These are phyloP conservation scores for Didymella pinodella DNA, from an alignment of 2,329 filamentous ascomycete genomes.

Conservation along the genomic window DNA sequence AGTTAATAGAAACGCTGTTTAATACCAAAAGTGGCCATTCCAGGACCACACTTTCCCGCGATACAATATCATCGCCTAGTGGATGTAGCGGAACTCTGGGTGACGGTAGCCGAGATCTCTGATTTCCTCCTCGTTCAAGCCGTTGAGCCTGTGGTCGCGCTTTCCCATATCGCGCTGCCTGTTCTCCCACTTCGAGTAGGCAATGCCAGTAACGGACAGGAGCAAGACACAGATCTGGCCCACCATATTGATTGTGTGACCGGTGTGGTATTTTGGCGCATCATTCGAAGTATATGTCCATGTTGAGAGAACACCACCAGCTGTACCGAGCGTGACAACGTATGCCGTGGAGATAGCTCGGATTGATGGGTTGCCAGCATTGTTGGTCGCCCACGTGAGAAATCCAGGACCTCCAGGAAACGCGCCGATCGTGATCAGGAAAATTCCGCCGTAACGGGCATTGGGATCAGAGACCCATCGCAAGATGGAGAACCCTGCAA, in stretches of 20 bases:
- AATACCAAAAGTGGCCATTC: slow-evolving; percentile 1
- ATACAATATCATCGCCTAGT: slow-evolving; percentile 36
- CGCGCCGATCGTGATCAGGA: slow-evolving; percentile 63
- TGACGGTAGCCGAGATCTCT: slow-evolving; percentile 61
- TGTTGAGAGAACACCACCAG: slow-evolving; percentile 66
- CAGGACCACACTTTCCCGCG: background rate
- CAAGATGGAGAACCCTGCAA: slow-evolving; percentile 62
- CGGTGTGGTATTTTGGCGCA: slow-evolving; percentile 72
- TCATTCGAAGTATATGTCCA: slow-evolving; percentile 63
- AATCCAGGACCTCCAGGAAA: slow-evolving; percentile 67
- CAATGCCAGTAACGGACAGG: slow-evolving; percentile 59
- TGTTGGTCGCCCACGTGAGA: slow-evolving; percentile 67
- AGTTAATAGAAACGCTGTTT: slow-evolving; percentile 17
- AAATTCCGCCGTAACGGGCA: slow-evolving; percentile 62
- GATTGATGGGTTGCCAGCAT: slow-evolving; percentile 64
- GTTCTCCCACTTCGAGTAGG: slow-evolving; percentile 65
- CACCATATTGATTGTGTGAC: slow-evolving; percentile 71
- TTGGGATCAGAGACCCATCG: slow-evolving; percentile 65
- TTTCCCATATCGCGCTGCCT: slow-evolving; percentile 57
- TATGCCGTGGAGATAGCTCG: slow-evolving; percentile 65
- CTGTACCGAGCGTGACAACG: slow-evolving; percentile 72
- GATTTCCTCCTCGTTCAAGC: slow-evolving; percentile 58
- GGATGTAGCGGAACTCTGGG: slow-evolving; percentile 65
- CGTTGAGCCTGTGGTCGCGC: slow-evolving; percentile 59
- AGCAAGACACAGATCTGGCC: slow-evolving; percentile 58